phyloP scores from a whole-genome alignment of 2,329 filamentous ascomycete species.

The Acephala macrosclerotiorum region DNA sequence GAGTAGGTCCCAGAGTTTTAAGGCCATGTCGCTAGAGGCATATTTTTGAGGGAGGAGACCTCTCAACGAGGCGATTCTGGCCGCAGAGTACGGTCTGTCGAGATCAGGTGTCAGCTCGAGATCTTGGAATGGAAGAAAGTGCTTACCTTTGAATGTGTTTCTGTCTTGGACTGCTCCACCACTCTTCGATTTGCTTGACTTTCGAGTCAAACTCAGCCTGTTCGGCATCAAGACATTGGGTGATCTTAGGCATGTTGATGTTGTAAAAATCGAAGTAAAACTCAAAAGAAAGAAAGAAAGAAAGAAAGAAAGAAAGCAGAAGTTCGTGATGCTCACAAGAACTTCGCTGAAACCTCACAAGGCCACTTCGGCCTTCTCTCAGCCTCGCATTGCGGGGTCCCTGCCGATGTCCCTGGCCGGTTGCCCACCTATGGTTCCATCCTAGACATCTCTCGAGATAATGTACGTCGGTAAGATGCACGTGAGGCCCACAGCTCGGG shows the following conservation, averaged over 20 bases:
- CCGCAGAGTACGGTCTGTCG: constrained; percentile 44
- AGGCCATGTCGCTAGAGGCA: constrained; percentile 44
- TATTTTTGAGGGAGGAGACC: constrained; percentile 41
- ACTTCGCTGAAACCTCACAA: background rate
- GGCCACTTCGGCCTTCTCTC: background rate
- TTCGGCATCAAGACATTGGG: constrained; percentile 37
- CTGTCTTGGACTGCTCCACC: constrained; percentile 44
- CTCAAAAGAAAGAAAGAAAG: background rate
- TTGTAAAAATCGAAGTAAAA: background rate
- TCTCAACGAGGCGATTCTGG: constrained; percentile 46
- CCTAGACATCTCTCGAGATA: background rate
- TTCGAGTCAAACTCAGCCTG: constrained; percentile 45
- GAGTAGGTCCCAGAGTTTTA: constrained; percentile 49
- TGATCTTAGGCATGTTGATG: constrained; percentile 30
- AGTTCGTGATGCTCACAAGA: background rate
- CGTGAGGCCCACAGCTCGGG: background rate
- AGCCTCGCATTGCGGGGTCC: constrained; percentile 7
- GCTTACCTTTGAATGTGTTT: constrained; percentile 38
- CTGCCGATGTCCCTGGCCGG: constrained; percentile 1
- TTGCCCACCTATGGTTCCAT: background rate
- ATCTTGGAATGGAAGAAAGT: background rate
- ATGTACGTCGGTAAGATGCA: background rate
- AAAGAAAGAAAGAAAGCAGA: background rate
- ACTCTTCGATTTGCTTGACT: constrained; percentile 45
- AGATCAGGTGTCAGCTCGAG: constrained; percentile 19